phyloP scores from a whole-genome alignment of 495 filamentous ascomycete species.

The Rusavskia elegans region DNA sequence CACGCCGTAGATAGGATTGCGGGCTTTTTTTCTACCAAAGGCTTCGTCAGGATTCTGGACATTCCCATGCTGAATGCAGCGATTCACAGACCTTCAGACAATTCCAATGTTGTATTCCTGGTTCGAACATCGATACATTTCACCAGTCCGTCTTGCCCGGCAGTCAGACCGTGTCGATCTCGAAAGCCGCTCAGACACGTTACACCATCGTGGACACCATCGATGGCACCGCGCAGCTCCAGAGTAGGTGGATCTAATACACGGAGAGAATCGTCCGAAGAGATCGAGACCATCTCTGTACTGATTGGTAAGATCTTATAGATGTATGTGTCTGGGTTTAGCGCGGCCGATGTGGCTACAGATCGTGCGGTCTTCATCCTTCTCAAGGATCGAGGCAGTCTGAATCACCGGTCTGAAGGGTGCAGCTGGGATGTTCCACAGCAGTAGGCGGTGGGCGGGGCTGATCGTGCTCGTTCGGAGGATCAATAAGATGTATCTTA shows the following conservation, averaged over 20 bases:
- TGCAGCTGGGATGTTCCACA: background rate
- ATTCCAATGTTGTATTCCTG: conserved; percentile 4
- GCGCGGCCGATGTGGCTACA: conserved; percentile 25
- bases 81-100: conserved; percentile 8
- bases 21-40: conserved; percentile 22
- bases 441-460: too few species aligned
- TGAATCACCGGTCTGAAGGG: too few species aligned
- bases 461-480: too few species aligned
- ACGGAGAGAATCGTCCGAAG: conserved; percentile 40
- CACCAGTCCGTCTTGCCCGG: conserved; percentile 32
- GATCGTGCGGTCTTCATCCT: background rate
- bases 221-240: conserved; percentile 17
- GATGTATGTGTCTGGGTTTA: conserved; percentile 33
- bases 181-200: conserved; percentile 24
- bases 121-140: conserved; percentile 27
- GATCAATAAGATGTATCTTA: background rate
- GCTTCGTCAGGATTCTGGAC: conserved; percentile 3
- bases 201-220: conserved; percentile 26
- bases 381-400: too few species aligned
- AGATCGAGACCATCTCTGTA: conserved; percentile 29
- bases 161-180: conserved; percentile 22
- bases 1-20: conserved; percentile 57
- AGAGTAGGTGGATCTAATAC: conserved; percentile 28
- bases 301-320: conserved; percentile 24
- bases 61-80: background rate